Conservation (phyloP, 2,329 filamentous ascomycete genomes). For the Xylariaceae sp. region DNA sequence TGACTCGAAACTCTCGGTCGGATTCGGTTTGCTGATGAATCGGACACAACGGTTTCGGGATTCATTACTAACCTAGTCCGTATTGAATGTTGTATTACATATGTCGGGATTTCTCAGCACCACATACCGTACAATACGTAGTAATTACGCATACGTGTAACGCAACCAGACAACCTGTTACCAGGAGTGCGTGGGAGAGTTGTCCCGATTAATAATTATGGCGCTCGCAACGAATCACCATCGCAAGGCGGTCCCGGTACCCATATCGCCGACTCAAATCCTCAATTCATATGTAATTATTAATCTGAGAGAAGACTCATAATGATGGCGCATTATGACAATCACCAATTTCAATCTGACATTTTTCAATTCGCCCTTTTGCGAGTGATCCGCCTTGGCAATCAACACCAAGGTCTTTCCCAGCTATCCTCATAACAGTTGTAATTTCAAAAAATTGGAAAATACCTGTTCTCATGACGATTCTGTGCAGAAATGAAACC, state of each 20-base stretch:
- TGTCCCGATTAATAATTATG: conserved; percentile 22
- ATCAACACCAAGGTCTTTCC: neutral
- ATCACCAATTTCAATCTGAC: neutral
- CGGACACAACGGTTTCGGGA: conserved; percentile 4
- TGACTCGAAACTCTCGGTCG: neutral
- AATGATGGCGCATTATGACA: neutral
- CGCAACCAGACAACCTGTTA: neutral
- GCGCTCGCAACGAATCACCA: neutral
- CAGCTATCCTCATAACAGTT: neutral
- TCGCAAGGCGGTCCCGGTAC: conserved; percentile 15
- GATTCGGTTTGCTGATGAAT: conserved; percentile 21
- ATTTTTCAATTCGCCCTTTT: neutral
- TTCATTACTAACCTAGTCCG: neutral
- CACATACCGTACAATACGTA: conserved; percentile 1
- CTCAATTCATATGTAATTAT: neutral
- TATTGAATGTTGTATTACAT: neutral
- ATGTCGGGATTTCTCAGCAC: conserved; percentile 26
- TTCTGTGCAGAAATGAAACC: neutral
- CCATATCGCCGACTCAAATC: conserved; percentile 17
- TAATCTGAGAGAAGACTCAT: neutral
- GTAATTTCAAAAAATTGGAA: neutral
- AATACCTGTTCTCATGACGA: neutral
- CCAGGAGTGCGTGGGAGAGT: neutral
- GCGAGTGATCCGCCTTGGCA: neutral
- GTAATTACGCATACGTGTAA: too few species aligned